Conservation (phyloP, 2,329 filamentous ascomycete species). For the Ciborinia camelliae region DNA sequence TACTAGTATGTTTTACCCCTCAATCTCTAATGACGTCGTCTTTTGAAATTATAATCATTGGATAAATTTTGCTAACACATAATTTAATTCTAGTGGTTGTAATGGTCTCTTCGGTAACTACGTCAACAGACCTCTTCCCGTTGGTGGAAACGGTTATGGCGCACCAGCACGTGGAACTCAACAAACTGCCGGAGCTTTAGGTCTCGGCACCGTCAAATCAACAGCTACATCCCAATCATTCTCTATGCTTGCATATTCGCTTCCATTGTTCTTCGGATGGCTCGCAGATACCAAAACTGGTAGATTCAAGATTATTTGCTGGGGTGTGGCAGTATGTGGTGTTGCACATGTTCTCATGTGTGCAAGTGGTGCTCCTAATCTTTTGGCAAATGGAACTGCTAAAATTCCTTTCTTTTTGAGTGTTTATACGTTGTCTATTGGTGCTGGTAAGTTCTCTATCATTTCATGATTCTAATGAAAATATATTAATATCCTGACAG, state of each 20-base stretch:
- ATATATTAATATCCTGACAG: constrained; percentile 50
- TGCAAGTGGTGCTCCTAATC: constrained; percentile 58
- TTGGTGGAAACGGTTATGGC: constrained; percentile 40
- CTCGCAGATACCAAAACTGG: constrained; percentile 63
- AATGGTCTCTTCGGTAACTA: constrained; percentile 46
- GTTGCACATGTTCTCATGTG: constrained; percentile 60
- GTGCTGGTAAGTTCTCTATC: constrained; percentile 38
- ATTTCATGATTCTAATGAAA: constrained; percentile 52
- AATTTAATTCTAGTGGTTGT: constrained; percentile 3
- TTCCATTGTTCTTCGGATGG: constrained; percentile 50
- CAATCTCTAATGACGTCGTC: no score
- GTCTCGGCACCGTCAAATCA: constrained; percentile 52
- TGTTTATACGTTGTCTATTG: constrained; percentile 32
- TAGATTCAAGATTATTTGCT: constrained; percentile 59
- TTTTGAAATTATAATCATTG: constrained; percentile 41
- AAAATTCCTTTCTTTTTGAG: constrained; percentile 45
- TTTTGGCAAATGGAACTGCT: constrained; percentile 59
- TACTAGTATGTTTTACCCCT: constrained; percentile 67
- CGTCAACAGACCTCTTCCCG: constrained; percentile 57
- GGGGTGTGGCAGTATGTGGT: constrained; percentile 50
- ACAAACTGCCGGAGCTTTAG: constrained; percentile 52
- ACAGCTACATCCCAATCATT: constrained; percentile 53
- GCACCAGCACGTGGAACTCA: constrained; percentile 39
- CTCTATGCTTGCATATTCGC: constrained; percentile 48
- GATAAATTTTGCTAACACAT: background rate